Conservation (phyloP, 768 basidiomycete genomes). For the Terana coerulea region DNA sequence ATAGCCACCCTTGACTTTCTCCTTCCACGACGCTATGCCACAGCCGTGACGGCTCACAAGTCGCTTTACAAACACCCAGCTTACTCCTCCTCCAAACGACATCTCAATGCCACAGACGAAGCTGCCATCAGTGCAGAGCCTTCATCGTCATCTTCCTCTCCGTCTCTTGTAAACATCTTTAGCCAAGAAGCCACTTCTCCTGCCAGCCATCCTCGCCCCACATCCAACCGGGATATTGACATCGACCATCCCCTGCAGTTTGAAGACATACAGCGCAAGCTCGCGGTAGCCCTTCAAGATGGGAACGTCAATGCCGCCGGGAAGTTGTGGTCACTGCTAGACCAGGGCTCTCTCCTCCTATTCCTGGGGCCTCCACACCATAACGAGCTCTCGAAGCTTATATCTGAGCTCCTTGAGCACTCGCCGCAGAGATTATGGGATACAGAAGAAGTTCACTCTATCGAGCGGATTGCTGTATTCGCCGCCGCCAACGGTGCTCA, state of each 20-base stretch:
- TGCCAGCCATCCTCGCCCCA: too few relatives aligned
- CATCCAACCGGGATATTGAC: too few relatives aligned
- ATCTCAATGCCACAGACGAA: not conserved
- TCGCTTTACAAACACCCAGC: too few relatives aligned
- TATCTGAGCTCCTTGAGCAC: conserved; percentile 28
- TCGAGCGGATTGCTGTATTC: conserved; percentile 47
- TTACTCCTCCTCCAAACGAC: too few relatives aligned
- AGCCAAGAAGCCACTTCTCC: too few relatives aligned
- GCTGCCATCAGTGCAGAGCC: not conserved
- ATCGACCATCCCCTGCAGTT: too few relatives aligned
- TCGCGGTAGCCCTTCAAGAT: conserved; percentile 35
- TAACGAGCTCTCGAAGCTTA: conserved; percentile 33
- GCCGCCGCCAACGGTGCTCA: conserved; percentile 42
- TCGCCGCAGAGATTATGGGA: conserved; percentile 4
- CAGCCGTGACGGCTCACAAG: too few relatives aligned
- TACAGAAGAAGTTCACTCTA: conserved; percentile 22
- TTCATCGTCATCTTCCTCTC: not conserved
- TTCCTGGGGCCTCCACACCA: conserved; percentile 43
- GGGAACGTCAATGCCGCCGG: conserved; percentile 29
- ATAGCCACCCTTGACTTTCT: conserved; percentile 40
- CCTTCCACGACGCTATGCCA: conserved; percentile 28
- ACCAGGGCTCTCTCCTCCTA: conserved; percentile 39
- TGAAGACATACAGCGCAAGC: conserved; percentile 32
- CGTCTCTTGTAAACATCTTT: not conserved
- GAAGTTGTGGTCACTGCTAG: conserved; percentile 41